Base-by-base conservation (phyloP, 1,139 yeast species). In the Blastobotrys capitulatus region DNA sequence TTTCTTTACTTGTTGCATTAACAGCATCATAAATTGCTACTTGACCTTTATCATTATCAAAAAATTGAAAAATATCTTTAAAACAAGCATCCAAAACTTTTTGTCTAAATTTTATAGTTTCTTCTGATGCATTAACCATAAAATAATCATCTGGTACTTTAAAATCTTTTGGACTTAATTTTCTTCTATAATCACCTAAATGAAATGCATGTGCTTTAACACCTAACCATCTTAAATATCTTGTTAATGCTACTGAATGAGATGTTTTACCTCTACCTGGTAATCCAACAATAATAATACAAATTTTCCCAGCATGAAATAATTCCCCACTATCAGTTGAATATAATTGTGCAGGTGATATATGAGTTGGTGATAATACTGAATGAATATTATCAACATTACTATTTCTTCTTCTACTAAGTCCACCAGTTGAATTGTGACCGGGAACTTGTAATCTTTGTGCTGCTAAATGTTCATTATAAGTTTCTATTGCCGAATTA, bases 261-360 rank as follows among this genome's bases (percentile, higher is more conserved):
- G 90, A 92, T 1, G 98, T 92, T 65, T 92, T 92, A 6, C 98
- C 97, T 49, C 98, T 77, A 1, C 97, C 98, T 0, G 99, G 98
- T 54, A 90, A 75, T 0, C 99, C 99, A 6, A 88, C 95, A 58
- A 92, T 75, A 10, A 86, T 88, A 52, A 92, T 84, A 62, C 95
- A 82, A 48, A 92, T 83, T 63, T 89, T 87, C 3, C 98, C 98
- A 3, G 98, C 97, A 62, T 92, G 97, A 70, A 87, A 92, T 60
- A 94, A 73, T 54, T 88, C 76, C 0, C 97, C 97, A 0, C 89
- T 80, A 55, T 88, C 96, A 0, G 97, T 90, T 13, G 94, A 82
- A 64, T 90, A 90, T 48, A 89, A 73, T 68, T 90, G 97, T 0
- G 95, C 97, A 0, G 96, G 68, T 3, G 67, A 67, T 16, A 75